Base-by-base conservation (phyloP, 2,329 filamentous ascomycete species). In the Cladosporium cucumerinum region DNA sequence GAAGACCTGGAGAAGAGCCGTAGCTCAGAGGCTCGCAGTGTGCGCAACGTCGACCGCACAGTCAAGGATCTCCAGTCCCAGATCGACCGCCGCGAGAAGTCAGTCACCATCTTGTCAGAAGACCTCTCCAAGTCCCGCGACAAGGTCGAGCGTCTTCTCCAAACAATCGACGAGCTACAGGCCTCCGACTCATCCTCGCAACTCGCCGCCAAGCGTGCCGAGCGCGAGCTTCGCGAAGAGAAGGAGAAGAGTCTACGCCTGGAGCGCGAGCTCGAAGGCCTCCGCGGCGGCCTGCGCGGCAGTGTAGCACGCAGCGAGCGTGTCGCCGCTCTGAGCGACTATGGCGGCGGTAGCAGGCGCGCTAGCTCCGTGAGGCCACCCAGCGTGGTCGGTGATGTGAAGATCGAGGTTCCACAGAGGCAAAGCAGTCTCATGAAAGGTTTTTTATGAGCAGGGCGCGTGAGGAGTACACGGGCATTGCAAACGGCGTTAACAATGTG, bases 51-150 rank as follows among this genome's bases (percentile, higher is more conserved):
- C 28, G 95, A 98, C 80, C 92, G 94, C 67, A 92, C 89, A 1
- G 93, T 98, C 73, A 95, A 95, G 78, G 95, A 98, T 77, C 85
- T 98, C 26, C 92, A 97, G 78, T 85, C 87, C 26, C 94, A 98
- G 77, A 90, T 99, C 70, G 93, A 97, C 57, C 91, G 95, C 71
- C 92, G 93, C 71, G 94, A 98, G 69, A 97, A 96, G 80, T 87
- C 91, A 71, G 75, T 83, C 5, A 89, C 95, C 74, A 84, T 97
- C 25, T 83, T 97, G 21, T 85, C 88, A 63, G 94, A 97, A 61
- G 95, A 98, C 72, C 85, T 97, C 65, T 82, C 84, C 70, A 91
- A 94, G 69, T 88, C 92, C 73, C 91, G 94, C 67, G 94, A 98
- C 79, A 96, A 95, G 82, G 87, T 93, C 67, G 92, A 95, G 69